These are phyloP conservation scores for Fusarium globosum DNA, from an alignment of 2,329 filamentous ascomycete species.

Conservation along the genomic window DNA sequence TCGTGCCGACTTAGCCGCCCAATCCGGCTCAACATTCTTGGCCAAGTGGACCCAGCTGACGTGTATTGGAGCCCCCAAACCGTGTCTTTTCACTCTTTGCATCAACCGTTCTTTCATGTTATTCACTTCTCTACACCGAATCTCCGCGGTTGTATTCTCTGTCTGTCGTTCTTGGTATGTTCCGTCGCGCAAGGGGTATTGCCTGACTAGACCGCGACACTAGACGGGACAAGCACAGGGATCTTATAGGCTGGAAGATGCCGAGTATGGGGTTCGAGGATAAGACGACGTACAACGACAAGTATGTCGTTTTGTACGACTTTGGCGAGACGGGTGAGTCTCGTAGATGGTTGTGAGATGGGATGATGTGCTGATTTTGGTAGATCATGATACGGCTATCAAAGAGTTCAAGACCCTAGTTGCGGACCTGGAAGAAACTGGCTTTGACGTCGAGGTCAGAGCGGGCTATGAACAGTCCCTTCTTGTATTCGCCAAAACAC, in stretches of 20 bases:
- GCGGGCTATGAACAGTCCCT: constrained; percentile 75
- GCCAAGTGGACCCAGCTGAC: constrained; percentile 44
- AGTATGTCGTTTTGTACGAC: constrained; percentile 56
- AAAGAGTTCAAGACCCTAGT: constrained; percentile 60
- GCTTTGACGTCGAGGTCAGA: constrained; percentile 77
- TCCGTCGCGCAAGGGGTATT: constrained; percentile 10
- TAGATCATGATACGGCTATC: constrained; percentile 50
- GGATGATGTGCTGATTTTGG: rapidly evolving
- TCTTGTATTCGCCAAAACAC: constrained; percentile 73
- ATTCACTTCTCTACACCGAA: neutral
- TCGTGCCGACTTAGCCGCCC: constrained; percentile 28
- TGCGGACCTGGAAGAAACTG: constrained; percentile 68
- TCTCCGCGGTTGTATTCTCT: neutral
- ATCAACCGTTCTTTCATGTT: neutral
- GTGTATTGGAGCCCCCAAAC: constrained; percentile 18
- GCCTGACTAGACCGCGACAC: constrained; percentile 9
- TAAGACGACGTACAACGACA: constrained; percentile 49
- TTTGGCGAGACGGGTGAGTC: constrained; percentile 50
- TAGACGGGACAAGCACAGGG: neutral
- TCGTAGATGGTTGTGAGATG: rapidly evolving
- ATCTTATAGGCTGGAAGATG: constrained; percentile 18
- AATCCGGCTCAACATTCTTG: constrained; percentile 25
- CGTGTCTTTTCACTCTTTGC: neutral
- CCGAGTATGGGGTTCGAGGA: constrained; percentile 11
- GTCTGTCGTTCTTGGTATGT: neutral